Evolutionary conservation across 345 rosid species (phyloP).

Genomic region (Camelina laxa): DNA sequence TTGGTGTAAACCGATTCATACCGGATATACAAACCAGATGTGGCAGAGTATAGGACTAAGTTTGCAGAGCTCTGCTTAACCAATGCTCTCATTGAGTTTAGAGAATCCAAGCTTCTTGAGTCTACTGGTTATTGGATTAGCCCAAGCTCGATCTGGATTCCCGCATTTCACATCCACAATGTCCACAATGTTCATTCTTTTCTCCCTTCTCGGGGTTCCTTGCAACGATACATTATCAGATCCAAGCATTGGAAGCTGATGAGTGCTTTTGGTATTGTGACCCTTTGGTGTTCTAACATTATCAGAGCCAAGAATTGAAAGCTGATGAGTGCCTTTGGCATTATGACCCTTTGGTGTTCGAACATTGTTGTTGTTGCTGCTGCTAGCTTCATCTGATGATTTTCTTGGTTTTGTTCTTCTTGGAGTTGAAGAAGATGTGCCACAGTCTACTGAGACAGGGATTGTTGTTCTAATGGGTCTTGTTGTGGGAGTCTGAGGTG

Average conservation of each 20-base stretch:
- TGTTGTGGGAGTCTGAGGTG: slow-evolving; percentile 51
- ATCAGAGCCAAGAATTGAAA: slow-evolving; percentile 70
- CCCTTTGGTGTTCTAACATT: slow-evolving; percentile 54
- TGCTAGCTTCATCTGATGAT: slow-evolving; percentile 75
- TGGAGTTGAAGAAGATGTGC: slow-evolving; percentile 53
- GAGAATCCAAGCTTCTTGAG: slow-evolving; percentile 97
- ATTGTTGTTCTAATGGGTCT: slow-evolving; percentile 49
- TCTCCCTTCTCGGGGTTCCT: slow-evolving; percentile 70
- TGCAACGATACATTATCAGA: slow-evolving; percentile 58
- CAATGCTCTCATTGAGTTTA: slow-evolving; percentile 74
- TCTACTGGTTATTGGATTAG: slow-evolving; percentile 67
- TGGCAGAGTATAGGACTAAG: background rate
- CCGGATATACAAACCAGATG: slow-evolving; percentile 16
- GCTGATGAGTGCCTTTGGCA: slow-evolving; percentile 46
- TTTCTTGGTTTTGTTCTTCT: slow-evolving; percentile 63
- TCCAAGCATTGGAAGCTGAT: slow-evolving; percentile 71
- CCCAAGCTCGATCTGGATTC: slow-evolving; percentile 77
- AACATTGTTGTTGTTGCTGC: slow-evolving; percentile 45
- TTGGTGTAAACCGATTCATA: slow-evolving; percentile 30
- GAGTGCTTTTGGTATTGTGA: slow-evolving; percentile 46
- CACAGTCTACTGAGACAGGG: slow-evolving; percentile 60
- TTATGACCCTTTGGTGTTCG: slow-evolving; percentile 55
- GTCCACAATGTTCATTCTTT: slow-evolving; percentile 68
- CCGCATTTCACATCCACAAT: slow-evolving; percentile 92
- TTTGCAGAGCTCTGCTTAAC: slow-evolving; percentile 44